phyloP scores from a whole-genome alignment of 768 basidiomycete genomes.

The Nidularia sp. region DNA sequence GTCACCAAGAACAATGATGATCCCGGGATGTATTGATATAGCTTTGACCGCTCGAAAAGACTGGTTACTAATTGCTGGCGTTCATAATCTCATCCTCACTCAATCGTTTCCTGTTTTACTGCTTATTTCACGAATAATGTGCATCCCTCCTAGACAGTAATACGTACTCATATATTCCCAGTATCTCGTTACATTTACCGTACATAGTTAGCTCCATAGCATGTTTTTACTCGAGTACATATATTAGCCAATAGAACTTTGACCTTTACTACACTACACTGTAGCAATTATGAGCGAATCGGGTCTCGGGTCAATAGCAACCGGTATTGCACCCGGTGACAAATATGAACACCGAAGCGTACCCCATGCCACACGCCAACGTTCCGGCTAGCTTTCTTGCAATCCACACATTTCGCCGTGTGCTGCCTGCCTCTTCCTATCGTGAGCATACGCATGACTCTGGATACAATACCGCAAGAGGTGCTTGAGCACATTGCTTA shows the following conservation, averaged over 20 bases:
- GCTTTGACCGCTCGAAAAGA: too few relatives aligned
- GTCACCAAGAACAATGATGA: not conserved
- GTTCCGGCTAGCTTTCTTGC: not conserved
- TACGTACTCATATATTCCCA: too few relatives aligned
- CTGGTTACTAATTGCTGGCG: too few relatives aligned
- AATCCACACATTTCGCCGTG: not conserved
- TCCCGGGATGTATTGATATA: too few relatives aligned
- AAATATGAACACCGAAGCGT: slow-evolving; percentile 7
- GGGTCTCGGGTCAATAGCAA: not conserved
- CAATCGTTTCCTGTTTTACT: too few relatives aligned
- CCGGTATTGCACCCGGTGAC: slow-evolving; percentile 12
- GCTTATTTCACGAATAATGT: too few relatives aligned
- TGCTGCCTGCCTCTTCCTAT: not conserved
- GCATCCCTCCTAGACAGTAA: too few relatives aligned
- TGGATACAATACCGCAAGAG: slow-evolving; percentile 66
- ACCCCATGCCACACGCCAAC: slow-evolving; percentile 8
- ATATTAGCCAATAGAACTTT: not conserved
- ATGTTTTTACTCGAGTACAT: too few relatives aligned
- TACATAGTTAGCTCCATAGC: too few relatives aligned
- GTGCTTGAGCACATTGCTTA: slow-evolving; percentile 77
- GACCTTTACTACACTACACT: not conserved
- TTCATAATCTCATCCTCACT: too few relatives aligned
- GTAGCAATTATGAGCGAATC: not conserved
- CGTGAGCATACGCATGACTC: slow-evolving; percentile 11
- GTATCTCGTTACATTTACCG: too few relatives aligned